These are phyloP conservation scores for Creolimax fragrantissima DNA, from an alignment of 78 protist genomes.

Conservation along the genomic window DNA sequence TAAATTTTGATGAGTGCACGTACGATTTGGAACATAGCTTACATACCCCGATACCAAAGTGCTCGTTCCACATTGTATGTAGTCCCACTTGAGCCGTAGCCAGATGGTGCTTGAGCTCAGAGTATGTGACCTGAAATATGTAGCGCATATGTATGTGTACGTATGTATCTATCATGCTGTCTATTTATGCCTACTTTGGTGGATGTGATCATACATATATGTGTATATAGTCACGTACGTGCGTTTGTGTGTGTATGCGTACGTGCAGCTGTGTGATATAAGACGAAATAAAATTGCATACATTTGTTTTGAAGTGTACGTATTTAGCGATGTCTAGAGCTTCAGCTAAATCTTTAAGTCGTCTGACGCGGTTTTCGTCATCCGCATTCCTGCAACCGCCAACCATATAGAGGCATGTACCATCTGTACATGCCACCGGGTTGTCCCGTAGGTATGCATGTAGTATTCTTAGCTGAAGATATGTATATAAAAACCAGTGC, in stretches of 20 bases:
- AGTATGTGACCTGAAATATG: not conserved
- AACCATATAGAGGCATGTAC: constrained; percentile 10
- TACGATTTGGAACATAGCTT: too few species aligned
- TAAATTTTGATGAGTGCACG: too few species aligned
- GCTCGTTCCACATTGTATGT: constrained; percentile 85
- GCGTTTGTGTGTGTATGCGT: not conserved
- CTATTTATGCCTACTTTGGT: too few species aligned
- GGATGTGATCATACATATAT: too few species aligned
- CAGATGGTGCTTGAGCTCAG: not conserved
- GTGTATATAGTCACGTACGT: too few species aligned
- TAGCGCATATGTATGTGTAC: not conserved
- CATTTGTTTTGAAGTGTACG: not conserved
- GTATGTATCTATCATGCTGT: not conserved
- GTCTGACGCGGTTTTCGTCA: constrained; percentile 35
- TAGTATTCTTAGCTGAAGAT: not conserved
- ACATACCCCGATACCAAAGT: constrained; percentile 40
- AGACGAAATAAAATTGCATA: too few species aligned
- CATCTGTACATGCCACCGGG: not conserved
- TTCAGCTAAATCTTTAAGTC: not conserved
- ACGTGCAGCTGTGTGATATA: not conserved
- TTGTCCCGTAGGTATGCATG: not conserved
- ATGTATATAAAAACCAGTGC: too few species aligned
- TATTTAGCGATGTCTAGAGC: not conserved
- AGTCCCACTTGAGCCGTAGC: constrained; percentile 41
- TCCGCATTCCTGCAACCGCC: constrained; percentile 48